A percentile compares a stretch with the other conserved stretches of the same genome.
Evolutionary conservation across 140 eudicot genomes (phyloP).

Genomic region (Anethum foeniculum): DNA sequence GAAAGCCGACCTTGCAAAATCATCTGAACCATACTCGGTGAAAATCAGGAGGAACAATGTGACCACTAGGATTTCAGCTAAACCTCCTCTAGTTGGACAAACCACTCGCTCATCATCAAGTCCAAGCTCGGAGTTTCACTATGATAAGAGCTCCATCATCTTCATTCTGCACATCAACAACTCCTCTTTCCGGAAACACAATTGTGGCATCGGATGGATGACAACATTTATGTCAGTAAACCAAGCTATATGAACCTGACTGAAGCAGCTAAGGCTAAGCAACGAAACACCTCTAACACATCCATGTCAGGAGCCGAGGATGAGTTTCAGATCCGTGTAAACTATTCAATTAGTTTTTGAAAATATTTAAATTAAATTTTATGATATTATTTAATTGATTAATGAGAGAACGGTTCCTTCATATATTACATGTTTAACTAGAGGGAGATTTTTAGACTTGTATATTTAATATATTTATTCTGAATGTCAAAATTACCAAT

Average conservation of each 20-base stretch:
- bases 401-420: no score
- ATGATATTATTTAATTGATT: no score
- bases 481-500: no score
- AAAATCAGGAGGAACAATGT: slow-evolving; percentile 61
- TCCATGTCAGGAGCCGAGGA: slow-evolving; percentile 69
- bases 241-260: slow-evolving; percentile 89
- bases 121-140: slow-evolving; percentile 68
- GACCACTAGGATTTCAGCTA: slow-evolving; percentile 75
- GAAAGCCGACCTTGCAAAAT: slow-evolving; percentile 19
- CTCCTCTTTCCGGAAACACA: slow-evolving; percentile 60
- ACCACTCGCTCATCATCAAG: slow-evolving; percentile 63
- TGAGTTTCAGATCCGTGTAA: slow-evolving; percentile 83
- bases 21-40: slow-evolving; percentile 47
- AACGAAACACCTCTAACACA: slow-evolving; percentile 50
- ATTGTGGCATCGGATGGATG: slow-evolving; percentile 33
- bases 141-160: slow-evolving; percentile 79
- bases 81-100: slow-evolving; percentile 25
- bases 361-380: no score
- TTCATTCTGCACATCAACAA: slow-evolving; percentile 71
- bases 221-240: slow-evolving; percentile 25
- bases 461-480: no score
- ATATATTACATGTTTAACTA: no score
- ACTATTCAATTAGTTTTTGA: no score
- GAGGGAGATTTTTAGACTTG: no score
- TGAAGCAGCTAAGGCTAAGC: slow-evolving; percentile 81